Conservation (phyloP, 192 early-diverging fungal genomes). For the Allomyces javanicus region DNA sequence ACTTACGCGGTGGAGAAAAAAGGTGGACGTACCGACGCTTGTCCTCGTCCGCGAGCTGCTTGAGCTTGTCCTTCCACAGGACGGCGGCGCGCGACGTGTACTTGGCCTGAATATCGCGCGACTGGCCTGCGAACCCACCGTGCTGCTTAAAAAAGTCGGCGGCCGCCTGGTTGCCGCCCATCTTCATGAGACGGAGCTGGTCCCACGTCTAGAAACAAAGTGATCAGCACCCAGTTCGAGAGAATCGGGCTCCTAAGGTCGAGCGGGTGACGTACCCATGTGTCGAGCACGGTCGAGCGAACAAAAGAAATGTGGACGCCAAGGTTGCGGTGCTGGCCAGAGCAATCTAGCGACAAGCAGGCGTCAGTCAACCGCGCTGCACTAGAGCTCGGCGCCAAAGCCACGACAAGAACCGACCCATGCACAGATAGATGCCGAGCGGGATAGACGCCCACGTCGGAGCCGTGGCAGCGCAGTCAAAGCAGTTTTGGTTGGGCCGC, state of each 20-base stretch:
- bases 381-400: too few species aligned
- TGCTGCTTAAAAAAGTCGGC: constrained; percentile 67
- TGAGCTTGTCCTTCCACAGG: constrained; percentile 64
- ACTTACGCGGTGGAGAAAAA: too few species aligned
- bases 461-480: constrained; percentile 86
- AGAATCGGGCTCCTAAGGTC: background rate
- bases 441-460: constrained; percentile 90
- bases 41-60: constrained; percentile 51
- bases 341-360: constrained; percentile 51
- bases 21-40: too few species aligned
- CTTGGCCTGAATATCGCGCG: constrained; percentile 58
- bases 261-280: background rate
- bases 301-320: constrained; percentile 97
- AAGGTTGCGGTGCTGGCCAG: constrained; percentile 83
- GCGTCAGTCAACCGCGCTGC: too few species aligned
- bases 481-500: constrained; percentile 59
- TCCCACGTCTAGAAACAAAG: constrained; percentile 55
- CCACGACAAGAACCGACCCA: too few species aligned
- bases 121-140: constrained; percentile 17
- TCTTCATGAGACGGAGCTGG: constrained; percentile 75
- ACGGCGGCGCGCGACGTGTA: constrained; percentile 54
- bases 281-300: constrained; percentile 25
- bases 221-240: background rate
- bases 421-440: constrained; percentile 83
- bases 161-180: constrained; percentile 69